Base-by-base conservation (phyloP, 805 yeast genomes). In the Saturnispora bothae region DNA sequence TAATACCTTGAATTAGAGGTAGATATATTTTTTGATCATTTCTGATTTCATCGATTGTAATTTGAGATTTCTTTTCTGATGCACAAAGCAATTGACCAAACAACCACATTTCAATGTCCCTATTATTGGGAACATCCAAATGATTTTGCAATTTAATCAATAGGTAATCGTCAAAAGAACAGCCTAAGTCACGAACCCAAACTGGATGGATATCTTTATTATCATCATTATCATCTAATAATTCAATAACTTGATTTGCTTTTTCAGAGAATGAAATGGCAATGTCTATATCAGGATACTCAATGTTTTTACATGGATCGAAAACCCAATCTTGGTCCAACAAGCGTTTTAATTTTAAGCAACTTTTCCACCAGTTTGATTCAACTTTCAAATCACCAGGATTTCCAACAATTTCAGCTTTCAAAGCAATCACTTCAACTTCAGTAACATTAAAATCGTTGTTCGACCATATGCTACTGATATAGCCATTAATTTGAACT, bases 291-390 rank as follows among this genome's bases (percentile, higher is more conserved):
- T 18, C 21, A 5, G 36, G 34, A 18, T 27, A 13, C 28, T 20
- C 26, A 21, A 25, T 17, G 14, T 20, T 15, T 25, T 17, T 16
- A 5, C 29, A 10, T 5, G 33, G 34, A 10, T 25, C 19, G 14
- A 34, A 20, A 6, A n/a, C 13, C 37, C 41, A 41, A 16, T 22
- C 19, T 5, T 5, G 8, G 21, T 31, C 36, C n/a, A 38, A 18
- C 5, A 22, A 38, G 1, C 29, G 17, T 31, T 64, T 48, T 16
- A 44, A 39, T 6, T 44, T 28, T 26, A 64, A 23, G 0, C 59
- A 50, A 5, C 33, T 38, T 20, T 43, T 43, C 70, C 71, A 66
- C 53, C 64, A 64, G 7, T 48, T 43, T 7, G 64, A 33, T 38
- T 68, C 69, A 12, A 33, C 3, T 38, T 36, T 4, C 32, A 44